phyloP scores from a whole-genome alignment of 768 basidiomycete species.

The Ephemerocybe angulata region DNA sequence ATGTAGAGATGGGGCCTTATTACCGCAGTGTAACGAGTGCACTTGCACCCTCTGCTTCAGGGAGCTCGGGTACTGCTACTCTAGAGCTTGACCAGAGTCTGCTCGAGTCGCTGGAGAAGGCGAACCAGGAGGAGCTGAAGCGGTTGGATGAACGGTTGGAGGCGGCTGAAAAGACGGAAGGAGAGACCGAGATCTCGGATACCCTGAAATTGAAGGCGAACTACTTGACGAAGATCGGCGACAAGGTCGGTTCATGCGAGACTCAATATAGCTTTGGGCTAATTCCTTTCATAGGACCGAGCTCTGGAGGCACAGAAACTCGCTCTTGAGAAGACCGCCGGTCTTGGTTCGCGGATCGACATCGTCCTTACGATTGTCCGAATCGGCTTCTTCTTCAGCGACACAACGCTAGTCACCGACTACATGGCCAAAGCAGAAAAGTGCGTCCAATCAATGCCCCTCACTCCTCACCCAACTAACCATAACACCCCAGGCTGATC shows the following conservation, averaged over 20 bases:
- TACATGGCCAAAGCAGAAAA: conserved; percentile 79
- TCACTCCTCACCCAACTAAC: not conserved
- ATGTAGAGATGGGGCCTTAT: conserved; percentile 85
- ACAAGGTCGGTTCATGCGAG: conserved; percentile 44
- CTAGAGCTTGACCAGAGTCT: conserved; percentile 51
- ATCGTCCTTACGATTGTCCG: conserved; percentile 84
- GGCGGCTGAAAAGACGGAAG: conserved; percentile 87
- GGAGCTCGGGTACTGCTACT: conserved; percentile 15
- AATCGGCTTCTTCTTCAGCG: conserved; percentile 86
- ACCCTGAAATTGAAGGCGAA: conserved; percentile 79
- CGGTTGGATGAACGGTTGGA: conserved; percentile 73
- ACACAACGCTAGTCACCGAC: conserved; percentile 64
- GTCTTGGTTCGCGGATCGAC: conserved; percentile 90
- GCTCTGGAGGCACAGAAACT: conserved; percentile 77
- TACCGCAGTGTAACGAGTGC: conserved; percentile 57
- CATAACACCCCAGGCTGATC: conserved; percentile 58
- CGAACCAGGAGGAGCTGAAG: conserved; percentile 69
- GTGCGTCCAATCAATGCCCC: conserved; percentile 40
- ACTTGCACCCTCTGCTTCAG: conserved; percentile 22
- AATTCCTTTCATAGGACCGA: conserved; percentile 51
- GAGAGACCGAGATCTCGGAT: conserved; percentile 91
- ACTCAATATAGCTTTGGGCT: not conserved
- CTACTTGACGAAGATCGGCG: conserved; percentile 85
- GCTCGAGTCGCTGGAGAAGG: conserved; percentile 56
- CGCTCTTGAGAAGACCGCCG: conserved; percentile 89